Conservation (phyloP, 179 eudicot species). For the Amaranthus tricolor region DNA sequence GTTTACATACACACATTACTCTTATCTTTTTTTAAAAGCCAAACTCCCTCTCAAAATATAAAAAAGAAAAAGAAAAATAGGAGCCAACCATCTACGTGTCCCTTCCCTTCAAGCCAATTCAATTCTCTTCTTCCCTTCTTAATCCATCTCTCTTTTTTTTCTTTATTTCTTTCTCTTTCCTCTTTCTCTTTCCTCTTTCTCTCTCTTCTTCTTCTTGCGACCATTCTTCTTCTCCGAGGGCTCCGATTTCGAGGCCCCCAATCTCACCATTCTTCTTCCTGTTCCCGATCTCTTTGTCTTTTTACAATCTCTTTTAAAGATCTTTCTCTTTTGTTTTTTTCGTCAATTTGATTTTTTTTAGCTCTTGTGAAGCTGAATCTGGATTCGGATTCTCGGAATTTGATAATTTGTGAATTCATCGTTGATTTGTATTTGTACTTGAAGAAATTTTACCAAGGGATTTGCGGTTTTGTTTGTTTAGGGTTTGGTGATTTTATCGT, state of each 20-base stretch:
- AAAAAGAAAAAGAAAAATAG: no score
- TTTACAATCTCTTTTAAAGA: neutral
- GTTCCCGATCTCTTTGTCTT: neutral
- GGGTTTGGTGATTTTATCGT: conserved; percentile 23
- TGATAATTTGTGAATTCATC: neutral
- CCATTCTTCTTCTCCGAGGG: no score
- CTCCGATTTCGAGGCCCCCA: neutral
- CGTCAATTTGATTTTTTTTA: neutral
- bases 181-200: neutral
- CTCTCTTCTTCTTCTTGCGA: neutral
- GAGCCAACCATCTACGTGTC: no score
- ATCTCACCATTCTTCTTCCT: neutral
- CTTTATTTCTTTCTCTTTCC: neutral
- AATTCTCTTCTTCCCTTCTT: no score
- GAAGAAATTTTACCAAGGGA: conserved; percentile 2
- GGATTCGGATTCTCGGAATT: neutral
- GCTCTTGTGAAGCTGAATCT: conserved; percentile 6
- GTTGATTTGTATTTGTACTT: neutral
- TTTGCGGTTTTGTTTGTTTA: conserved; percentile 8
- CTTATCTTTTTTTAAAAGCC: no score
- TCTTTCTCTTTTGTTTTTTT: neutral
- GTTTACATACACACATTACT: no score
- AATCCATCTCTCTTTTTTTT: neutral
- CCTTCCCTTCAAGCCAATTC: no score
- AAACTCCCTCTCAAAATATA: no score